These are phyloP conservation scores for Xylariaceae sp. DNA, from an alignment of 2,329 filamentous ascomycete genomes.

Conservation along the genomic window DNA sequence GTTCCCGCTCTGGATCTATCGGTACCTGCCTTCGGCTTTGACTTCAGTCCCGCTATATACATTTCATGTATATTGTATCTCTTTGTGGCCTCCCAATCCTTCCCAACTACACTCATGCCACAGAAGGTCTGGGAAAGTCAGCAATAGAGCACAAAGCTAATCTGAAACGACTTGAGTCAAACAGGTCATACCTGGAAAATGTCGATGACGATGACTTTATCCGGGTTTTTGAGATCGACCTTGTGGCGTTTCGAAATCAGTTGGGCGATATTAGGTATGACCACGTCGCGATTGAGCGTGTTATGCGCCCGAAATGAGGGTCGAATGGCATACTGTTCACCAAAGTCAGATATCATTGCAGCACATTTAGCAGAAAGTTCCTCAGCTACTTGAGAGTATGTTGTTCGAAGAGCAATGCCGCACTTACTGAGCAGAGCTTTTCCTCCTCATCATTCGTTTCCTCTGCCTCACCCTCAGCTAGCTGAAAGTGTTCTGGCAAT, in stretches of 20 bases:
- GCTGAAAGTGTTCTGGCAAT: constrained; percentile 60
- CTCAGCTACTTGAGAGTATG: not conserved
- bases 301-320: constrained; percentile 74
- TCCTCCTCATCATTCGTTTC: constrained; percentile 13
- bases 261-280: constrained; percentile 70
- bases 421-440: constrained; percentile 42
- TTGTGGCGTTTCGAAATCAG: constrained; percentile 64
- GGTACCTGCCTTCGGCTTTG: constrained; percentile 11
- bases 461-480: constrained; percentile 31
- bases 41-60: constrained; percentile 45
- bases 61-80: constrained; percentile 77
- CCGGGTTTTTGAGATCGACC: constrained; percentile 74
- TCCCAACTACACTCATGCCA: constrained; percentile 75
- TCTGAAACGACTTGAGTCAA: not conserved
- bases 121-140: constrained; percentile 58
- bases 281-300: constrained; percentile 61
- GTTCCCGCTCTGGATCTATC: too few species aligned
- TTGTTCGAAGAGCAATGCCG: not conserved
- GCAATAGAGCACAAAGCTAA: too few species aligned
- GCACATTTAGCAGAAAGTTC: too few species aligned
- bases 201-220: constrained; percentile 76
- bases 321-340: constrained; percentile 75
- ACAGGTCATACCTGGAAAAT: constrained; percentile 67
- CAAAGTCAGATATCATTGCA: constrained; percentile 7
- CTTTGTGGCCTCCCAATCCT: constrained; percentile 71